phyloP scores from a whole-genome alignment of 345 rosid genomes.

The Syzygium oleosum region DNA sequence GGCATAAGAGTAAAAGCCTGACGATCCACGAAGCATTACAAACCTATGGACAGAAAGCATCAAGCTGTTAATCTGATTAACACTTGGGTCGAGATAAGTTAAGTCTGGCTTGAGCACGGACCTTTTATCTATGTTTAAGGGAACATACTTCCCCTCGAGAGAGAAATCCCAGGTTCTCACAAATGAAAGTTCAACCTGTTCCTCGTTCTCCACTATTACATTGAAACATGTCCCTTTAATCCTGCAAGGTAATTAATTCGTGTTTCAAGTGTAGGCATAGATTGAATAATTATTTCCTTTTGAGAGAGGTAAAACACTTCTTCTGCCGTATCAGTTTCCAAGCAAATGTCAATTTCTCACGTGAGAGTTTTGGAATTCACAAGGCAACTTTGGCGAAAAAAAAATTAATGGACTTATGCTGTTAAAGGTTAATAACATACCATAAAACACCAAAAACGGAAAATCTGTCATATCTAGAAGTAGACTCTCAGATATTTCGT shows the following conservation, averaged over 20 bases:
- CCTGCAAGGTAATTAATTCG: conserved; percentile 21
- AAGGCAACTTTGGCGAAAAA: background rate
- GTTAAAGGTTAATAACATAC: background rate
- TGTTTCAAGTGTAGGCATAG: background rate
- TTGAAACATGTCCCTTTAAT: conserved; percentile 50
- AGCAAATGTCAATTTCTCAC: background rate
- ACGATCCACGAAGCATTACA: conserved; percentile 76
- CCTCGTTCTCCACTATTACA: conserved; percentile 51
- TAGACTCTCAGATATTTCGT: background rate
- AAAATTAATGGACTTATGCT: background rate
- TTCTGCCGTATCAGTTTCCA: background rate
- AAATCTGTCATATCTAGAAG: background rate
- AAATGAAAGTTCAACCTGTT: conserved; percentile 69
- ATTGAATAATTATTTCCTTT: background rate
- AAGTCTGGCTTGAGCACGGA: conserved; percentile 10
- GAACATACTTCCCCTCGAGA: conserved; percentile 65
- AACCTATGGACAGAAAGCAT: conserved; percentile 46
- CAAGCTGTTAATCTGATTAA: background rate
- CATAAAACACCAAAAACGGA: background rate
- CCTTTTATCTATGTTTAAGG: conserved; percentile 76
- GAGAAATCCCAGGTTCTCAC: conserved; percentile 58
- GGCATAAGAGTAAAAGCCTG: conserved; percentile 86
- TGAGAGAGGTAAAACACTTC: background rate
- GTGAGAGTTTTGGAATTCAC: background rate
- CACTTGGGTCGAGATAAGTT: background rate